Evolutionary conservation across 1,284 basidiomycete genomes (phyloP), one percentile per base, ranked within the genome.

Genomic region (Cerrena zonata): DNA sequence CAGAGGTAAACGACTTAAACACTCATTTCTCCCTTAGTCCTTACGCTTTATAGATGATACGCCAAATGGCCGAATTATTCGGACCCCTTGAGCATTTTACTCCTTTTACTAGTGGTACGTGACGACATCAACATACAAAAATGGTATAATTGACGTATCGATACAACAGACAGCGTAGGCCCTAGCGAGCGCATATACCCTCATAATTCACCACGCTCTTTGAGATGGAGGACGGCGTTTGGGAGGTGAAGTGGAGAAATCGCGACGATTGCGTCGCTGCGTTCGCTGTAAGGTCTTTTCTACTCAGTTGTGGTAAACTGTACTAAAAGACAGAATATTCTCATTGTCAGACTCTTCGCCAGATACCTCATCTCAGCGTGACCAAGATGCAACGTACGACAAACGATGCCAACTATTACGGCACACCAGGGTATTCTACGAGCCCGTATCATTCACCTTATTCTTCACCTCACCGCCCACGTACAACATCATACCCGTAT

Each of bases 241-340:
- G 84, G 80, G 84, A 86, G 61, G 73, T 87, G 27, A 90, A 89
- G 61, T 90, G 84, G 84, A 70, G 73, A 25, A 78, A 86, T 64
- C 75, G 87, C 38, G 82, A 88, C 52, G 82, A 89, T 56, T 86
- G 83, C 53, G 76, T 88, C 46, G 77, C 69, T 53, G 87, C 87
- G 24, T 68, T 86, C 47, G 78, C 79, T 76, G 86, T 87, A 63
- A 54, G 63, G 37, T 27, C 13, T n/a, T n/a, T n/a, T n/a, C n/a
- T n/a, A n/a, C n/a, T n/a, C n/a, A n/a, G n/a, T n/a, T n/a, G n/a
- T n/a, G n/a, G n/a, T n/a, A n/a, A n/a, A n/a, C n/a, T n/a, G n/a
- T n/a, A n/a, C n/a, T n/a, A n/a, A 19, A 42, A 24, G 18, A 26
- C 13, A 21, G 15, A 24, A 34, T 37, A 45, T 15, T 21, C 23